Conservation (phyloP, 148 eudicot genomes). For the Rhododendron ovatum region DNA sequence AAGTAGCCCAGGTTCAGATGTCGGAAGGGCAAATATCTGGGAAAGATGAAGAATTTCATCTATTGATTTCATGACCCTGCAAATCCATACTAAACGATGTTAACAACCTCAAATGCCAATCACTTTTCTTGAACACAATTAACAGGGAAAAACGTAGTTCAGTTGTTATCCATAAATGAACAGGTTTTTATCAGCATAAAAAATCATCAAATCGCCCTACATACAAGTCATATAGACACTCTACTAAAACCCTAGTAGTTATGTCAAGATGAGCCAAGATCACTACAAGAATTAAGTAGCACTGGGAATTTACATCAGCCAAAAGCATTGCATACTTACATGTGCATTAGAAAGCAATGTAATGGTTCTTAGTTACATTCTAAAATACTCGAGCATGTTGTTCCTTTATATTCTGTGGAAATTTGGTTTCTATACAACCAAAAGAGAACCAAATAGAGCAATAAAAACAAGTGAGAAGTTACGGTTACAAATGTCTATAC, state of each 20-base stretch:
- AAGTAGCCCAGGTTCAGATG: constrained; percentile 66
- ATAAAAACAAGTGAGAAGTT: not conserved
- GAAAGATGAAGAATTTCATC: constrained; percentile 69
- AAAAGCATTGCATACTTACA: not conserved
- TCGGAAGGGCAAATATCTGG: constrained; percentile 50
- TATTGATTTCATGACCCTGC: constrained; percentile 83
- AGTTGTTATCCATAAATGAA: not conserved
- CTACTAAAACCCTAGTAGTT: not conserved
- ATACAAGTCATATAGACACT: not conserved
- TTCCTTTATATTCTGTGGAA: not conserved
- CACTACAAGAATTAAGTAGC: not conserved
- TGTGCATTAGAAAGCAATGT: not conserved
- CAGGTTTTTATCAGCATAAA: not conserved
- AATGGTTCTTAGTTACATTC: not conserved
- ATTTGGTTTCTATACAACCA: not conserved
- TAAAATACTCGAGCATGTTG: not conserved
- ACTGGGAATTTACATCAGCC: not conserved
- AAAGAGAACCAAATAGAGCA: not conserved
- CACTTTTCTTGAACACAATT: not conserved
- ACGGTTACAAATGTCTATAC: not conserved
- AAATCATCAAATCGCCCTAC: not conserved
- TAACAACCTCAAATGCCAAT: not conserved
- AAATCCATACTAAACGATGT: constrained; percentile 9
- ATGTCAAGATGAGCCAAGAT: not conserved
- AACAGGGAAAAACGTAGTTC: not conserved